Base-by-base conservation (phyloP, 164 flowering plant species). In the Stephania cephalantha region DNA sequence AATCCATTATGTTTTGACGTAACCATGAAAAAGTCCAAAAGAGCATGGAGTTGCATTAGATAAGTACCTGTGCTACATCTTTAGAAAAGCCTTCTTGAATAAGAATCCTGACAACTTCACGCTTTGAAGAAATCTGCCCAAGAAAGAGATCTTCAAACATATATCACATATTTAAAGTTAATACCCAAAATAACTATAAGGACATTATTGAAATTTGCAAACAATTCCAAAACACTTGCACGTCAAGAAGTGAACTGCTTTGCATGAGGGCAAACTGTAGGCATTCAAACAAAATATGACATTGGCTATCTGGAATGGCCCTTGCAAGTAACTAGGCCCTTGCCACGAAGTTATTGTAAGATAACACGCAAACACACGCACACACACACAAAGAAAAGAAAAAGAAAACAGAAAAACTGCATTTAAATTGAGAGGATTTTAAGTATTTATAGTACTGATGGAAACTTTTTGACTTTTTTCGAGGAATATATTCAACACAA, bases 31-130 rank as follows among this genome's bases (percentile, higher is more conserved):
- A 35, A 4, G 42, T 35, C 42, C 4, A 35, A 35, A 35, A 35
- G 42, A 35, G 42, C 42, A 35, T 35, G 42, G 42, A 35, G 42
- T 45, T 42, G 17, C 2, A 46, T 13, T 46, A 10, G 8, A 7
- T 20, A 46, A 11, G 45, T 85, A 93, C 99, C 98, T 89, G 97
- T 68, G 99, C 96, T 53, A 95, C 96, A 82, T 90, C 98, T 72
- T 82, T 88, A 11, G 99, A 93, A 78, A 91, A 93, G 17, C 97
- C 97, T 74, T 86, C 84, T 78, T 77, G 83, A 73, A 88, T 58
- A 68, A 95, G 98, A 81, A 93, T 88, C 76, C 80, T 77, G 29
- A 93, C 80, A 74, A 93, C 73, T 35, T 86, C 90, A 73, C 81
- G 81, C 86, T 89, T 95, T 70, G 98, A 91, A 10, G 88, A 84